Percentiles rank a stretch among this genome's conserved stretches.
Evolutionary conservation across 192 early-diverging fungal species (phyloP).

Genomic region (Backusella tarrabulga): DNA sequence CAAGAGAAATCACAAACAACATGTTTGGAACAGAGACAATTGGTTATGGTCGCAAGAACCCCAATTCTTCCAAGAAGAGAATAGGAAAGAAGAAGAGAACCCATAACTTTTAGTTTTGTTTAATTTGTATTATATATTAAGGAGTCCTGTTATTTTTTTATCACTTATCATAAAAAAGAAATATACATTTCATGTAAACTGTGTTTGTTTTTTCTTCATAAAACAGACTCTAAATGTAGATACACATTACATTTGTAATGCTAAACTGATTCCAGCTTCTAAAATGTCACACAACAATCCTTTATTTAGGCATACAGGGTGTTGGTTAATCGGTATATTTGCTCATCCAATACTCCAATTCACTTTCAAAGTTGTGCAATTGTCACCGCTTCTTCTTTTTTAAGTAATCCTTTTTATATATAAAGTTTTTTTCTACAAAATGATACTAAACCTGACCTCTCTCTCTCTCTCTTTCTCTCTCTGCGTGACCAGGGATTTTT

Average conservation of each 20-base stretch:
- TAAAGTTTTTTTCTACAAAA: background rate
- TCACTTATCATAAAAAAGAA: background rate
- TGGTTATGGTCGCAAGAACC: constrained; percentile 68
- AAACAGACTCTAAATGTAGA: too few species aligned
- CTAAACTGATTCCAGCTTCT: too few species aligned
- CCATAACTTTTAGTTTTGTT: background rate
- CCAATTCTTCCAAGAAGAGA: constrained; percentile 54
- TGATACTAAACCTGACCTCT: too few species aligned
- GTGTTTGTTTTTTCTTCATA: too few species aligned
- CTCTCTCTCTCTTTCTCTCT: background rate
- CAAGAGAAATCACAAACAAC: constrained; percentile 50
- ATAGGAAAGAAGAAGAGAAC: constrained; percentile 58
- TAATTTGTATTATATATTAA: background rate
- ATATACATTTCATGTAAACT: background rate
- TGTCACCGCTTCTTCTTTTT: background rate
- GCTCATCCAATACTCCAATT: background rate
- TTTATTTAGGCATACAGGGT: too few species aligned
- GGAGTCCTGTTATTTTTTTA: background rate
- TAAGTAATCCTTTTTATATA: background rate
- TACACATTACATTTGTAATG: too few species aligned
- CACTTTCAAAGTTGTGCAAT: background rate
- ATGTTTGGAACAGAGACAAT: constrained; percentile 65
- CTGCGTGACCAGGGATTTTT: background rate
- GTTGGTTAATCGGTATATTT: too few species aligned
- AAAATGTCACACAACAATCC: too few species aligned